A percentile compares a stretch with the other conserved stretches of the same genome.
These are phyloP conservation scores for Malus hybrid DNA, from an alignment of 331 rosid species.

Conservation along the genomic window DNA sequence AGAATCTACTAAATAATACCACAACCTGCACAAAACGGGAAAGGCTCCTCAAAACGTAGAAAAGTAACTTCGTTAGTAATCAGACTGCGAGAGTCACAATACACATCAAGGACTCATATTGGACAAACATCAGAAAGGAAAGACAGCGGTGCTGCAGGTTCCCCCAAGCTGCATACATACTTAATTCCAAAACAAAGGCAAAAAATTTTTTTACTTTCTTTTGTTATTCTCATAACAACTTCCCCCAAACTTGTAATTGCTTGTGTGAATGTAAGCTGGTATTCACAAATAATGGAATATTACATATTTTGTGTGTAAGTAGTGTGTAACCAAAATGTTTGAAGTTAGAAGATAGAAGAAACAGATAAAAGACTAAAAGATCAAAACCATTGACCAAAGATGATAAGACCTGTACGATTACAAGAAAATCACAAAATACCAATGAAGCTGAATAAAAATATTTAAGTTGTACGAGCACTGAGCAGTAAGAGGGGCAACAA, in stretches of 20 bases:
- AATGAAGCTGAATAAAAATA: neutral
- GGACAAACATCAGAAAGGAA: too few relatives aligned
- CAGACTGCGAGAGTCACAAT: too few relatives aligned
- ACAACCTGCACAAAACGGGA: constrained; percentile 31
- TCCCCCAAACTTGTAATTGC: neutral
- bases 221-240: neutral
- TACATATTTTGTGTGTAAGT: neutral
- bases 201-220: neutral
- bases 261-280: neutral
- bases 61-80: neutral
- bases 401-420: neutral
- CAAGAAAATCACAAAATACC: neutral
- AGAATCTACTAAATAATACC: constrained; percentile 19
- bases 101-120: too few relatives aligned
- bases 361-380: neutral
- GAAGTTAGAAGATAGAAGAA: neutral
- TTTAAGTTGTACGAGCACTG: too few relatives aligned
- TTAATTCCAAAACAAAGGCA: neutral
- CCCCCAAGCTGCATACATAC: neutral
- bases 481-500: too few relatives aligned
- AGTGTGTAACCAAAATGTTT: neutral
- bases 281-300: too few relatives aligned
- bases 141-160: too few relatives aligned
- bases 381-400: neutral
- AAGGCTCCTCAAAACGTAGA: constrained; percentile 14